These are phyloP conservation scores for Phanerodontia chrysosporium DNA, from an alignment of 768 basidiomycete genomes.

Conservation along the genomic window DNA sequence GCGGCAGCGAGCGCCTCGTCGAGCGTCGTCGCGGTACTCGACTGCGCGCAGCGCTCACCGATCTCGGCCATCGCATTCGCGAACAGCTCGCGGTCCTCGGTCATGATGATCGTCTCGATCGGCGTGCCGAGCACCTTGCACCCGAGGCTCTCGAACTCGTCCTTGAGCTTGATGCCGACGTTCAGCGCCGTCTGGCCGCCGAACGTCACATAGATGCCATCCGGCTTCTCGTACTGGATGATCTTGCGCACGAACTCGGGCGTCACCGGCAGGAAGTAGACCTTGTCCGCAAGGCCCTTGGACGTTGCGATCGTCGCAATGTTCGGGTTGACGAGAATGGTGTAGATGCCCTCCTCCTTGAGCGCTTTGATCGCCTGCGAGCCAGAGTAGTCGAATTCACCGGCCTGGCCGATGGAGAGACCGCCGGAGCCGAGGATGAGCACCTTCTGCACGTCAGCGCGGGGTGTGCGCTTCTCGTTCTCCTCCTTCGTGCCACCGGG, in stretches of 20 bases:
- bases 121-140: constrained; percentile 94
- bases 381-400: constrained; percentile 99
- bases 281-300: constrained; percentile 97
- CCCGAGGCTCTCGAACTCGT: constrained; percentile 87
- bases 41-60: constrained; percentile 92
- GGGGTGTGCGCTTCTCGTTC: constrained; percentile 69
- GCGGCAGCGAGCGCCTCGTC: constrained; percentile 87
- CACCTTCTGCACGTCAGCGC: constrained; percentile 83
- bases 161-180: constrained; percentile 96
- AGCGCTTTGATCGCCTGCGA: constrained; percentile 99
- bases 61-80: constrained; percentile 93
- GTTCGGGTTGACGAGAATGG: constrained; percentile 97
- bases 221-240: constrained; percentile 98
- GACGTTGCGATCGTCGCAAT: constrained; percentile 98
- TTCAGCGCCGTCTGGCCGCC: constrained; percentile 97
- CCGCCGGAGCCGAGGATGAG: constrained; percentile 97
- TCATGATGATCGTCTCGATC: constrained; percentile 94
- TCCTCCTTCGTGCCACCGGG: constrained; percentile 81
- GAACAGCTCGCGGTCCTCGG: constrained; percentile 94
- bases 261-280: constrained; percentile 98
- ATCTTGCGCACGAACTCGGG: constrained; percentile 97
- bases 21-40: constrained; percentile 77
- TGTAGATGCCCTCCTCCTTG: constrained; percentile 98
- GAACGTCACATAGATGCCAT: constrained; percentile 98
- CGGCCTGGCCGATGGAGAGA: constrained; percentile 96